These are phyloP conservation scores for Penicillium paxilli DNA, from an alignment of 495 filamentous ascomycete genomes.

Conservation along the genomic window DNA sequence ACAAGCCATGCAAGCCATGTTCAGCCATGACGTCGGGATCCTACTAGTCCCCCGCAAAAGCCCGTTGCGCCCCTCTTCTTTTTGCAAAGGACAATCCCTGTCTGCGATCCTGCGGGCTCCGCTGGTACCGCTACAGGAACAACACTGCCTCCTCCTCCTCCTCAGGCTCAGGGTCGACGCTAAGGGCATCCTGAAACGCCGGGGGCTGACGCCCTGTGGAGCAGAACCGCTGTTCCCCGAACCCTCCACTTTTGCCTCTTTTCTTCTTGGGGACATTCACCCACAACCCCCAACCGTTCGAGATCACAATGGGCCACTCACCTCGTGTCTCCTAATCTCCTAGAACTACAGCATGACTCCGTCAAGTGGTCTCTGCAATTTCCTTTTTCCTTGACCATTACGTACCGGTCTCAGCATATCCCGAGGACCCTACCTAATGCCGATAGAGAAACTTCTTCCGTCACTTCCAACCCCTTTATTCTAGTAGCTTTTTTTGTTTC, in stretches of 20 bases:
- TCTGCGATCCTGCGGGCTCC: slow-evolving; percentile 37
- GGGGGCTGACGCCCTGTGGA: slow-evolving; percentile 1
- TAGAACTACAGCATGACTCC: neutral
- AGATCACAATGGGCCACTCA: slow-evolving; percentile 8
- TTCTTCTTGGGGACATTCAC: neutral
- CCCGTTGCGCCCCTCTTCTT: slow-evolving; percentile 20
- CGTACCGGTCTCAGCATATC: neutral
- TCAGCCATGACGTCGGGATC: slow-evolving; percentile 8
- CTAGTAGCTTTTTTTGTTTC: neutral
- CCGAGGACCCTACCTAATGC: neutral
- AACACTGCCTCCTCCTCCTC: slow-evolving; percentile 42
- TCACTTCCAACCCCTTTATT: neutral
- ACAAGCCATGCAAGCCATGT: neutral
- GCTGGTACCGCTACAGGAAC: slow-evolving; percentile 24
- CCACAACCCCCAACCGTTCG: slow-evolving; percentile 14
- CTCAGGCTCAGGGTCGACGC: slow-evolving; percentile 28
- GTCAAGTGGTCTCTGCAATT: neutral
- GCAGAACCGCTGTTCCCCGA: neutral
- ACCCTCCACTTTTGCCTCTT: slow-evolving; percentile 3
- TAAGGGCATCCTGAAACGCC: slow-evolving; percentile 40
- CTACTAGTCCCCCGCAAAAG: slow-evolving; percentile 29
- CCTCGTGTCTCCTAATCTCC: neutral
- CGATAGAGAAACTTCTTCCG: neutral
- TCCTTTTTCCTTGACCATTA: neutral
- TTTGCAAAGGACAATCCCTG: slow-evolving; percentile 28